Evolutionary conservation across 768 basidiomycete species (phyloP).

Genomic region (Naganishia antarctica): DNA sequence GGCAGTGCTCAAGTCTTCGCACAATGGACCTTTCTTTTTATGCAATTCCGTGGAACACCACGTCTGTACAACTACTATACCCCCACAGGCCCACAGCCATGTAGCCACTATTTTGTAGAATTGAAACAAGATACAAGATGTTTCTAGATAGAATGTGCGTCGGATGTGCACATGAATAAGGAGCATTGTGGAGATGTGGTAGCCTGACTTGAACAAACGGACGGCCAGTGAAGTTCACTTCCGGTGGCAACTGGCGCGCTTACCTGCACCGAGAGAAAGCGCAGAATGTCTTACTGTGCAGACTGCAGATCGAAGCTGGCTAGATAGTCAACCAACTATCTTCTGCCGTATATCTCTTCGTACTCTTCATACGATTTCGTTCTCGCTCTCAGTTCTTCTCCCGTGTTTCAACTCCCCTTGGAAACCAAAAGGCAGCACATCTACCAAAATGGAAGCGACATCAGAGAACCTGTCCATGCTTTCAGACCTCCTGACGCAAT

Average conservation of each 20-base stretch:
- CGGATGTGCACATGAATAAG: no score
- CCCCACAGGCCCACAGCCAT: no score
- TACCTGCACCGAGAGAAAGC: constrained; percentile 2
- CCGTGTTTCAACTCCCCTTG: background rate
- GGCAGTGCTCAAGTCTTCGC: no score
- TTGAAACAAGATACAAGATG: constrained; percentile 1
- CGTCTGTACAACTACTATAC: no score
- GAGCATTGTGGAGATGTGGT: no score
- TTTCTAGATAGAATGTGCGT: no score
- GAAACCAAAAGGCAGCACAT: background rate
- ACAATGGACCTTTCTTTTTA: background rate
- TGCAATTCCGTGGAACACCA: constrained; percentile 4
- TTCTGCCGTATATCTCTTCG: background rate
- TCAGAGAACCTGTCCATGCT: constrained; percentile 38
- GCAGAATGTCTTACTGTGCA: constrained; percentile 10
- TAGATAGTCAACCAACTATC: constrained; percentile 6
- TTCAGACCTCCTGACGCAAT: constrained; percentile 54
- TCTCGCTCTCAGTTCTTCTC: background rate
- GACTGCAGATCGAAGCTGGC: background rate
- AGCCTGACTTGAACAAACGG: no score
- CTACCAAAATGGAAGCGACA: constrained; percentile 33
- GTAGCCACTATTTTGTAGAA: background rate
- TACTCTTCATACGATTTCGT: background rate
- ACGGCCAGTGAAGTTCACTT: no score
- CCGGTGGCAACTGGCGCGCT: constrained; percentile 12